These are phyloP conservation scores for Scheffersomyces stipitis DNA, from an alignment of 805 yeast genomes.

Conservation along the genomic window DNA sequence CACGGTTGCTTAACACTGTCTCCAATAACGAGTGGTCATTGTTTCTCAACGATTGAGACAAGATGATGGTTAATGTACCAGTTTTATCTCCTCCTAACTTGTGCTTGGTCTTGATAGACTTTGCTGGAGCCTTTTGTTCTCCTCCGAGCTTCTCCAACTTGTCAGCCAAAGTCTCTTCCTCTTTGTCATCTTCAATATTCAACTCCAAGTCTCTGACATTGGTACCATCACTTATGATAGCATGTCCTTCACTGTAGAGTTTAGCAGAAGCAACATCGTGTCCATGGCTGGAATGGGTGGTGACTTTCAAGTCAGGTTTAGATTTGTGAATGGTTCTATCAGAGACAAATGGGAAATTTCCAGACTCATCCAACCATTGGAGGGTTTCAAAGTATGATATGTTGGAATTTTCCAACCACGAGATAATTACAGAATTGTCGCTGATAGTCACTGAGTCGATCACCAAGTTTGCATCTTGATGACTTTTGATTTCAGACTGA, in stretches of 20 bases:
- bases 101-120: constrained; percentile 33
- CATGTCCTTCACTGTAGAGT: constrained; percentile 59
- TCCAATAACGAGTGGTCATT: constrained; percentile 86
- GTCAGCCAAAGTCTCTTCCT: constrained; percentile 54
- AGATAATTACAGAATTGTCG: constrained; percentile 38
- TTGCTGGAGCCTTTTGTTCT: constrained; percentile 20
- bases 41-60: constrained; percentile 83
- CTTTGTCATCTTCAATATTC: constrained; percentile 46
- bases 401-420: constrained; percentile 65
- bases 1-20: constrained; percentile 65
- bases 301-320: constrained; percentile 39
- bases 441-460: constrained; percentile 29
- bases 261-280: constrained; percentile 55
- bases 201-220: constrained; percentile 56
- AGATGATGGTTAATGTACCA: constrained; percentile 70
- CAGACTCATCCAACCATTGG: constrained; percentile 44
- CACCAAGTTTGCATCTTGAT: constrained; percentile 25
- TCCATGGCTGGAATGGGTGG: constrained; percentile 45
- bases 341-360: constrained; percentile 21
- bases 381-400: constrained; percentile 56
- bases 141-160: constrained; percentile 40
- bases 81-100: constrained; percentile 55
- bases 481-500: constrained; percentile 31
- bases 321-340: constrained; percentile 31
- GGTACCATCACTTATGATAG: constrained; percentile 63